Evolutionary conservation across 768 basidiomycete genomes (phyloP).

Genomic region (Trametes villosa): DNA sequence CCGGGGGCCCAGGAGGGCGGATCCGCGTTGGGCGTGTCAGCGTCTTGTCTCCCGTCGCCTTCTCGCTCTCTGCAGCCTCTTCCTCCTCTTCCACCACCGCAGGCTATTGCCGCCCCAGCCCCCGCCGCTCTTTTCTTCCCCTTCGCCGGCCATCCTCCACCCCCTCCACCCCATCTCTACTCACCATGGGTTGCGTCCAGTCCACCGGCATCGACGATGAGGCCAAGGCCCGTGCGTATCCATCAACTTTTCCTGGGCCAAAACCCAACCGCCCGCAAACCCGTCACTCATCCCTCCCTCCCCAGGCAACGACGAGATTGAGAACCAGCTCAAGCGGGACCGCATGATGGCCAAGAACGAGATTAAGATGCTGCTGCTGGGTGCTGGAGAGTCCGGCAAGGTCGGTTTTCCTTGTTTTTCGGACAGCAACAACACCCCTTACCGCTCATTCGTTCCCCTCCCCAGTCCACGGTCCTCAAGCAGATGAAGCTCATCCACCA

Average conservation of each 20-base stretch:
- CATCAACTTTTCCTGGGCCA: background rate
- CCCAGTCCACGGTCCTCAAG: constrained; percentile 87
- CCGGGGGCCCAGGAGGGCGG: constrained; percentile 3
- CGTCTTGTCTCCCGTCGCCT: constrained; percentile 7
- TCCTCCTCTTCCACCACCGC: constrained; percentile 21
- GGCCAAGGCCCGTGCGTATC: constrained; percentile 76
- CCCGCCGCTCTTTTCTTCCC: constrained; percentile 17
- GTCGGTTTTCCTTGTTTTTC: constrained; percentile 40
- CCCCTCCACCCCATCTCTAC: constrained; percentile 23
- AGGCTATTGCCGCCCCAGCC: constrained; percentile 12
- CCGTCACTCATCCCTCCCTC: background rate
- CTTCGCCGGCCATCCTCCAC: constrained; percentile 1
- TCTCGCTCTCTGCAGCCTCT: constrained; percentile 5
- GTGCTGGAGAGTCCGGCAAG: constrained; percentile 97
- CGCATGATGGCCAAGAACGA: constrained; percentile 89
- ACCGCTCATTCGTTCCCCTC: background rate
- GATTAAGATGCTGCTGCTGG: constrained; percentile 94
- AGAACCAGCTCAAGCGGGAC: constrained; percentile 89
- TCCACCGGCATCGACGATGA: constrained; percentile 74
- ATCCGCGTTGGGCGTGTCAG: constrained; percentile 1
- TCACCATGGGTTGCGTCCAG: constrained; percentile 74
- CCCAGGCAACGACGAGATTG: constrained; percentile 92
- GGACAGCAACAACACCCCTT: background rate
- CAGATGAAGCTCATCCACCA: constrained; percentile 98
- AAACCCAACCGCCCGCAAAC: constrained; percentile 1